phyloP scores from a whole-genome alignment of 345 rosid species.

The Carallia pectinifolia region DNA sequence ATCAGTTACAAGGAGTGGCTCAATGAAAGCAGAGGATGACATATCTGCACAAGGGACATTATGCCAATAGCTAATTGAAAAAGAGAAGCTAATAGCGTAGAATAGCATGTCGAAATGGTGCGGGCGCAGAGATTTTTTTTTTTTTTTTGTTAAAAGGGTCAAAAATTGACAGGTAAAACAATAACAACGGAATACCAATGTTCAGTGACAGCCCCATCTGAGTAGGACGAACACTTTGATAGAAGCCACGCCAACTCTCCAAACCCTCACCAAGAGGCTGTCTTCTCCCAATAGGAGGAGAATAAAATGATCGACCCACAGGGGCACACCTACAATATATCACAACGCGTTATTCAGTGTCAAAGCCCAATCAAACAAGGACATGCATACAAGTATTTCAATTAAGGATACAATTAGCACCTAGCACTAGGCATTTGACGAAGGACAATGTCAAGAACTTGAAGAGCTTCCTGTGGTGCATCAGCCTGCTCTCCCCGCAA shows the following conservation, averaged over 20 bases:
- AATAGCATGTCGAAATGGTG: background rate
- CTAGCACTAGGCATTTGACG: slow-evolving; percentile 72
- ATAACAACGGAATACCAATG: slow-evolving; percentile 45
- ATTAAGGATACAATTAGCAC: background rate
- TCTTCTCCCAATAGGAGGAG: slow-evolving; percentile 78
- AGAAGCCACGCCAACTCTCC: slow-evolving; percentile 98
- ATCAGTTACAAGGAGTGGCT: slow-evolving; percentile 72
- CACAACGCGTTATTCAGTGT: background rate
- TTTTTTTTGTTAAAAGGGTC: no score
- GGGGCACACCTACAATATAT: slow-evolving; percentile 58
- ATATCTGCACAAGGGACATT: slow-evolving; percentile 49
- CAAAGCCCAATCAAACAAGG: background rate
- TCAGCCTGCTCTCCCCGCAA: slow-evolving; percentile 84
- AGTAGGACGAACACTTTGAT: slow-evolving; percentile 95
- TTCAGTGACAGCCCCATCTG: slow-evolving; percentile 91
- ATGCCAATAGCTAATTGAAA: background rate
- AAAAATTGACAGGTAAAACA: background rate
- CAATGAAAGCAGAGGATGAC: slow-evolving; percentile 96
- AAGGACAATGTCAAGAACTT: slow-evolving; percentile 92
- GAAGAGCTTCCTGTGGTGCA: slow-evolving; percentile 94
- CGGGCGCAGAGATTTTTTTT: background rate
- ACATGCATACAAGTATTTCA: background rate
- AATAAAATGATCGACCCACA: slow-evolving; percentile 87
- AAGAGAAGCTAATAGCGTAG: background rate
- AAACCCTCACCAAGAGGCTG: slow-evolving; percentile 85